phyloP scores from a whole-genome alignment of 75 land plant species.

The Pseudotsuga menziesii region DNA sequence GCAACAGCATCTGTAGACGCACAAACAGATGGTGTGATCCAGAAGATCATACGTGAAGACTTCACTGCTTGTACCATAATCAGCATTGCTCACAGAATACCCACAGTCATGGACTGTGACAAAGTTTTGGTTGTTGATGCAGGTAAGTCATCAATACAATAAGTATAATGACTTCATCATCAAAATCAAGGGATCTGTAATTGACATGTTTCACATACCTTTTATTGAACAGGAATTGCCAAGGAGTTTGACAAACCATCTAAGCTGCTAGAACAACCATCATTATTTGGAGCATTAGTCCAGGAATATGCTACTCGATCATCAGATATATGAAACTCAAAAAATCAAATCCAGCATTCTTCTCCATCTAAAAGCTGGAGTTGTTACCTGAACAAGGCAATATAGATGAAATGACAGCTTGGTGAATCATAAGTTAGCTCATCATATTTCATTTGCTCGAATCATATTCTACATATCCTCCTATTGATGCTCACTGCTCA shows the following conservation, averaged over 20 bases:
- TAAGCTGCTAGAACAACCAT: constrained; percentile 51
- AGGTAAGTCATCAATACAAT: constrained; percentile 32
- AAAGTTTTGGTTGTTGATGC: constrained; percentile 85
- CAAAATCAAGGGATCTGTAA: not conserved
- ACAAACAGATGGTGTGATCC: constrained; percentile 83
- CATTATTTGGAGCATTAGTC: constrained; percentile 69
- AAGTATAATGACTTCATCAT: not conserved
- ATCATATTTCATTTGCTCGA: no score
- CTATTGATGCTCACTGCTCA: no score
- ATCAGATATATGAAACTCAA: no score
- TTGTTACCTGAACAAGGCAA: no score
- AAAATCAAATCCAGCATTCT: no score
- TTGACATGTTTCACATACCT: not conserved
- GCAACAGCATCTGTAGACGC: constrained; percentile 98
- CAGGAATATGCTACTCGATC: constrained; percentile 82
- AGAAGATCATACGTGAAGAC: constrained; percentile 67
- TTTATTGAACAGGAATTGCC: constrained; percentile 51
- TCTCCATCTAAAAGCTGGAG: no score
- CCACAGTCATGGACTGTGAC: constrained; percentile 93
- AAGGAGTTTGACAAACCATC: constrained; percentile 85
- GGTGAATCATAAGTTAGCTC: no score
- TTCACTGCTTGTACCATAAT: constrained; percentile 74
- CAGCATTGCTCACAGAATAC: constrained; percentile 95
- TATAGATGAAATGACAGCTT: no score
- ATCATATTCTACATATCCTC: no score